Conservation (phyloP, 768 basidiomycete genomes). For the Cyclocybe cylindracea region DNA sequence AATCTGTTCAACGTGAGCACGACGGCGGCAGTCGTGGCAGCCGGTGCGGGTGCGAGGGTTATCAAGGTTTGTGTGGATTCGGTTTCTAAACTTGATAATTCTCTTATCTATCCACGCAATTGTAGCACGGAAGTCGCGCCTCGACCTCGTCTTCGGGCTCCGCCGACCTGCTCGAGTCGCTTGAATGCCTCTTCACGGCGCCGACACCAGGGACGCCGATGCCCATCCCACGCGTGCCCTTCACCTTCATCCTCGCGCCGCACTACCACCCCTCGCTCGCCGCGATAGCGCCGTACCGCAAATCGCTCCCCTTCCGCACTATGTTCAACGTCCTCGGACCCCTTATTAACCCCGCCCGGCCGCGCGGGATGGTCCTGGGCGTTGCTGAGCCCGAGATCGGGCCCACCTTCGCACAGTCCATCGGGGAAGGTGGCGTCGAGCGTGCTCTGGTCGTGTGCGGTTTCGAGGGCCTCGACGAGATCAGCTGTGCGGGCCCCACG, state of each 20-base stretch:
- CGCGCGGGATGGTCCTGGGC: conserved; percentile 88
- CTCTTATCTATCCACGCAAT: background rate
- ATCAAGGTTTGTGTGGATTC: conserved; percentile 65
- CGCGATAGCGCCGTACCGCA: conserved; percentile 79
- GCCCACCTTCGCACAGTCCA: conserved; percentile 72
- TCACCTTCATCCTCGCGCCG: conserved; percentile 92
- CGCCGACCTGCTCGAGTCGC: conserved; percentile 85
- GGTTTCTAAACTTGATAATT: background rate
- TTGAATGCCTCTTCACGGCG: conserved; percentile 74
- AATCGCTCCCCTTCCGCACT: conserved; percentile 88
- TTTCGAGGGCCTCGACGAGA: conserved; percentile 89
- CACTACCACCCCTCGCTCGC: conserved; percentile 91
- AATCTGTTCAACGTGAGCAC: conserved; percentile 98
- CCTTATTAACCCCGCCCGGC: conserved; percentile 87
- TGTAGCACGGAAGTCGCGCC: conserved; percentile 85
- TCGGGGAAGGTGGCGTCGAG: conserved; percentile 72
- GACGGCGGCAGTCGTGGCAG: conserved; percentile 89
- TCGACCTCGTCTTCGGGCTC: conserved; percentile 95
- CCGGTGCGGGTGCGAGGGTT: conserved; percentile 91
- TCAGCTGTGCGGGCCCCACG: conserved; percentile 91
- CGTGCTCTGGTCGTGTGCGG: conserved; percentile 94
- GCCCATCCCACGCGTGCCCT: conserved; percentile 68
- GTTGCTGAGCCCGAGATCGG: conserved; percentile 85
- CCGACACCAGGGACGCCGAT: conserved; percentile 60
- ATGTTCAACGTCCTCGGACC: conserved; percentile 97